Evolutionary conservation across 2,329 filamentous ascomycete genomes (phyloP), one percentile per base, ranked within the genome.

Genomic region (Pyricularia pennisetigena): DNA sequence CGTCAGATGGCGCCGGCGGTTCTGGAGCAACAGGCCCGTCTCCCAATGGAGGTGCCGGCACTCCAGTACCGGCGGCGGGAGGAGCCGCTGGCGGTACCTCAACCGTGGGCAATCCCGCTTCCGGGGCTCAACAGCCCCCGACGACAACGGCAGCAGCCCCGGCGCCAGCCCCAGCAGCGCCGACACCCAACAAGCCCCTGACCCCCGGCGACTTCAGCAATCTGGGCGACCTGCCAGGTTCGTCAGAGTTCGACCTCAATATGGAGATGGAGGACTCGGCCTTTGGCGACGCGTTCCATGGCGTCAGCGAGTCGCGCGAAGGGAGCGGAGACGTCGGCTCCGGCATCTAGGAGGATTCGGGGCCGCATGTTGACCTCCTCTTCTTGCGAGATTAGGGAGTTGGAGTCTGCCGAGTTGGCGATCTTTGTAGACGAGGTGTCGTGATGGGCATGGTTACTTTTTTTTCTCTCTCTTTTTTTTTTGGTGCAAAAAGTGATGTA

Each of bases 281-380:
- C 1, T 95, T 95, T 79, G 92, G 91, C 2, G 91, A 95, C 73
- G 92, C 92, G 0, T 92, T 94, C 78, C 90, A 93, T 73, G 86
- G 85, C 4, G 84, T 88, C 14, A 83, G 82, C 65, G 72, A 71
- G 32, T 73, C 73, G 9, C 70, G 69, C 10, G 68, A 69, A 8
- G 70, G 69, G 1, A 57, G 66, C 20, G 66, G 57, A 29, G 66
- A 61, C 20, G 20, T 41, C 4, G 64, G 32, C 32, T 66, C 64
- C 23, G 26, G 59, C 14, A 26, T 62, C 10, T 62, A 62, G 59
- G 59, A 24, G 26, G 24, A 62, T 28, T 12, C 9, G 5, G 59
- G 14, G 26, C 59, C 28, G 24, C 26, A 28, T 29, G 24, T 28
- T 8, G 26, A 62, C 20, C 7, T 28, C 28, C 14, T 26, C 24